phyloP scores from a whole-genome alignment of 2,329 filamentous ascomycete species.

The Pseudogymnoascus sp. region DNA sequence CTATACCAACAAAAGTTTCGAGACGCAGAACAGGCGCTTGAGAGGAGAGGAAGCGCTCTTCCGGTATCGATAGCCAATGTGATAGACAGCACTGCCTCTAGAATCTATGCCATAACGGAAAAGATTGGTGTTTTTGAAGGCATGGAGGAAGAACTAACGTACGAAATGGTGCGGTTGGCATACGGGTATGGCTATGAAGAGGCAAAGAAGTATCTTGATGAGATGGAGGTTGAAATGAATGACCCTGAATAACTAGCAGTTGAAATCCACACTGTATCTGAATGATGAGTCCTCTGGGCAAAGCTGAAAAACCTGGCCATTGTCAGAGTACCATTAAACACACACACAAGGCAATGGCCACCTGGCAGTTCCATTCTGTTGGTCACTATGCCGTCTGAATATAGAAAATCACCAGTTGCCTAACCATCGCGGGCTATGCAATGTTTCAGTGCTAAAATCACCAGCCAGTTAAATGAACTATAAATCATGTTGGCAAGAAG shows the following conservation, averaged over 20 bases:
- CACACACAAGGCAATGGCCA: background rate
- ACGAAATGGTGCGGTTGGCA: background rate
- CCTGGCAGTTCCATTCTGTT: background rate
- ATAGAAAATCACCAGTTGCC: background rate
- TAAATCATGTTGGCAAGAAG: too few species aligned
- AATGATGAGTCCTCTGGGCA: background rate
- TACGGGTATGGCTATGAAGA: background rate
- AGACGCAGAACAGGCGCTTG: background rate
- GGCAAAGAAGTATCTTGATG: background rate
- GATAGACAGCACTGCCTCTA: background rate
- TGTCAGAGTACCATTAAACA: background rate
- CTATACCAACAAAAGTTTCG: background rate
- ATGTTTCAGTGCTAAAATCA: background rate
- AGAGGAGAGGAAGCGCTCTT: background rate
- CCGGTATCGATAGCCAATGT: background rate
- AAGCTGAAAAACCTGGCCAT: background rate
- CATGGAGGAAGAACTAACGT: background rate
- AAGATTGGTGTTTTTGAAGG: background rate
- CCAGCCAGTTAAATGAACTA: background rate
- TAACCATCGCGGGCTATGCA: background rate
- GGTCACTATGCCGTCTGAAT: background rate
- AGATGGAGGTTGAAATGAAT: background rate
- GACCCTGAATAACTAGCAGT: background rate
- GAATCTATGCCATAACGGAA: background rate
- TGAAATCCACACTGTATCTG: background rate